A percentile compares a stretch with the other conserved stretches of the same genome.
Evolutionary conservation across 139 green algal genomes (phyloP).

Genomic region (Tetraselmis striata): DNA sequence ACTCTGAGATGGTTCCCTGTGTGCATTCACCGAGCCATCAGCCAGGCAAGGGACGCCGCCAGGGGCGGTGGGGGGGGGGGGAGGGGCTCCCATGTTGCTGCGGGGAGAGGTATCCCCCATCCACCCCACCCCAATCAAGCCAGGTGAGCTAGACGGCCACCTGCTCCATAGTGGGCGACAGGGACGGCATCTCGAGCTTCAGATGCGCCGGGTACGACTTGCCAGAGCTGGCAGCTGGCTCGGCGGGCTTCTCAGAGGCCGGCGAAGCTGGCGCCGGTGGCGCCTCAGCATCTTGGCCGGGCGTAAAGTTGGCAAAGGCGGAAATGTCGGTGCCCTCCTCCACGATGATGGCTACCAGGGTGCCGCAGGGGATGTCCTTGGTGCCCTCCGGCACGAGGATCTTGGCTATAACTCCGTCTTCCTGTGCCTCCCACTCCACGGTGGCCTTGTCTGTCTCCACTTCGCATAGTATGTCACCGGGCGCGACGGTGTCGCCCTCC

Average conservation of each 20-base stretch:
- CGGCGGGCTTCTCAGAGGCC: background rate
- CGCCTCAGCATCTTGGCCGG: background rate
- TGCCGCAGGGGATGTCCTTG: constrained; percentile 62
- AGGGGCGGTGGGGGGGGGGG: background rate
- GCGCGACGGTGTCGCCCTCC: constrained; percentile 63
- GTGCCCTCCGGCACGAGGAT: constrained; percentile 67
- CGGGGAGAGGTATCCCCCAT: too few species aligned
- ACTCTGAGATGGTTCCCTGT: constrained; percentile 82
- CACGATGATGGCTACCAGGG: constrained; percentile 58
- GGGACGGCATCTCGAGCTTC: constrained; percentile 74
- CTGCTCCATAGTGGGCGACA: constrained; percentile 89
- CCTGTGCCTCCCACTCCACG: constrained; percentile 89
- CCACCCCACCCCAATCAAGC: too few species aligned
- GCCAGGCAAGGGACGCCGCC: too few species aligned
- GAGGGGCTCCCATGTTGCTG: background rate
- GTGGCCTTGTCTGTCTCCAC: constrained; percentile 97
- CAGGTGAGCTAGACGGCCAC: too few species aligned
- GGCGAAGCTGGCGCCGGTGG: background rate
- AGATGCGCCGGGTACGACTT: constrained; percentile 2
- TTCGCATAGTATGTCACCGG: constrained; percentile 86
- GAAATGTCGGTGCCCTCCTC: constrained; percentile 72
- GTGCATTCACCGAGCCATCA: too few species aligned
- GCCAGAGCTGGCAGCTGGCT: background rate
- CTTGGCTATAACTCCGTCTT: constrained; percentile 84
- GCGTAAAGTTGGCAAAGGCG: constrained; percentile 56